Percentiles rank a stretch among this genome's conserved stretches.
These are phyloP conservation scores for Neofusicoccum sp. DNA, from an alignment of 2,329 filamentous ascomycete genomes.

Conservation along the genomic window DNA sequence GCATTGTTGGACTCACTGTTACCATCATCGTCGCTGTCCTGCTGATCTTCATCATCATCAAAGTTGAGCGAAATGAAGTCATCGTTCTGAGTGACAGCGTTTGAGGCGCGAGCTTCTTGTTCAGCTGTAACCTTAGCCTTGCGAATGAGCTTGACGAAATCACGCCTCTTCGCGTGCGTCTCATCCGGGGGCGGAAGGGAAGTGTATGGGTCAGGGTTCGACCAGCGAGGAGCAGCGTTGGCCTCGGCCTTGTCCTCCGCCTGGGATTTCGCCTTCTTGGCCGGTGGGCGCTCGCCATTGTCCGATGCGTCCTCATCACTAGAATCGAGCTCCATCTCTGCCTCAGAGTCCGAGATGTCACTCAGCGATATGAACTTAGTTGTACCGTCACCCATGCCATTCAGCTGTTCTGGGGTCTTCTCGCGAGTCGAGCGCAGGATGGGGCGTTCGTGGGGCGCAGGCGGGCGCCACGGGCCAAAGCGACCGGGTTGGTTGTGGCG, in stretches of 20 bases:
- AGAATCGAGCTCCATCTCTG: constrained; percentile 35
- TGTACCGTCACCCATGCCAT: constrained; percentile 46
- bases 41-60: constrained; percentile 56
- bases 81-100: constrained; percentile 53
- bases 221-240: constrained; percentile 73
- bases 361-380: constrained; percentile 45
- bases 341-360: constrained; percentile 44
- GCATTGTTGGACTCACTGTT: neutral
- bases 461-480: constrained; percentile 21
- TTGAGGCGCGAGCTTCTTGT: constrained; percentile 58
- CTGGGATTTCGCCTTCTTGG: constrained; percentile 31
- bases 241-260: constrained; percentile 28
- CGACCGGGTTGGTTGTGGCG: constrained; percentile 5
- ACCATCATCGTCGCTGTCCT: constrained; percentile 4
- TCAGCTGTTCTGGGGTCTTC: constrained; percentile 47
- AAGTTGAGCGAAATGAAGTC: constrained; percentile 91
- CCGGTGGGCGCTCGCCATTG: constrained; percentile 23
- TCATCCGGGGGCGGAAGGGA: constrained; percentile 80
- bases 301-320: constrained; percentile 27
- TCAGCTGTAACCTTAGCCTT: constrained; percentile 75
- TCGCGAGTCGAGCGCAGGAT: constrained; percentile 47
- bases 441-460: constrained; percentile 47
- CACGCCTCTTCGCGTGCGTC: constrained; percentile 71
- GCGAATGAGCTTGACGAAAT: constrained; percentile 88
- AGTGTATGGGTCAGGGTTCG: constrained; percentile 93